These are phyloP conservation scores for Melampsora occidentalis DNA, from an alignment of 1,284 basidiomycete genomes.

Conservation along the genomic window DNA sequence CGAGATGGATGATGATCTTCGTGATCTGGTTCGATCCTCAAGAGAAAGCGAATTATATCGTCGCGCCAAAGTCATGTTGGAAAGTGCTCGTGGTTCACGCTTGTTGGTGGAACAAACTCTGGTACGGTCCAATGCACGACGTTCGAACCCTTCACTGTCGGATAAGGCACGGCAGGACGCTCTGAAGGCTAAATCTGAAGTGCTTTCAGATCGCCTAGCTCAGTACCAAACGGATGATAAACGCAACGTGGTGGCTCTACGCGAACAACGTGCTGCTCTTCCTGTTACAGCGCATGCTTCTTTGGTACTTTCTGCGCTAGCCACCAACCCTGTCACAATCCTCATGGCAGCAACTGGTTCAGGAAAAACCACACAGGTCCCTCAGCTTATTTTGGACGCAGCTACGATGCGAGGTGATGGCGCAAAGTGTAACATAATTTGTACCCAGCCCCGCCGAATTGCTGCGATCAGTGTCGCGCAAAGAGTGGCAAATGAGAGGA, in stretches of 20 bases:
- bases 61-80: conserved; percentile 52
- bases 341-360: conserved; percentile 94
- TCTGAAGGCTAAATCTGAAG: conserved; percentile 29
- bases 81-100: conserved; percentile 53
- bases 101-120: conserved; percentile 72
- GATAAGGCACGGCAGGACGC: conserved; percentile 15
- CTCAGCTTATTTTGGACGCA: conserved; percentile 85
- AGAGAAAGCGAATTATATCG: conserved; percentile 60
- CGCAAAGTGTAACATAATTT: conserved; percentile 82
- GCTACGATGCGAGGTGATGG: conserved; percentile 75
- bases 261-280: conserved; percentile 38
- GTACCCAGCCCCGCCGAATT: conserved; percentile 87
- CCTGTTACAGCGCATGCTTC: conserved; percentile 47
- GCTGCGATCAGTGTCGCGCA: conserved; percentile 91
- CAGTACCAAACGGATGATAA: background rate
- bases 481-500: conserved; percentile 85
- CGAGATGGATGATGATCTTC: conserved; percentile 69
- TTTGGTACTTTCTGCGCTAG: conserved; percentile 65
- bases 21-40: conserved; percentile 69
- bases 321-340: conserved; percentile 79
- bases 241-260: conserved; percentile 21
- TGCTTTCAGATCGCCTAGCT: conserved; percentile 6
- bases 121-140: conserved; percentile 58
- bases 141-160: conserved; percentile 28
- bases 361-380: conserved; percentile 93